phyloP scores from a whole-genome alignment of 129 eudicot species.

The Artemisia tridentata region DNA sequence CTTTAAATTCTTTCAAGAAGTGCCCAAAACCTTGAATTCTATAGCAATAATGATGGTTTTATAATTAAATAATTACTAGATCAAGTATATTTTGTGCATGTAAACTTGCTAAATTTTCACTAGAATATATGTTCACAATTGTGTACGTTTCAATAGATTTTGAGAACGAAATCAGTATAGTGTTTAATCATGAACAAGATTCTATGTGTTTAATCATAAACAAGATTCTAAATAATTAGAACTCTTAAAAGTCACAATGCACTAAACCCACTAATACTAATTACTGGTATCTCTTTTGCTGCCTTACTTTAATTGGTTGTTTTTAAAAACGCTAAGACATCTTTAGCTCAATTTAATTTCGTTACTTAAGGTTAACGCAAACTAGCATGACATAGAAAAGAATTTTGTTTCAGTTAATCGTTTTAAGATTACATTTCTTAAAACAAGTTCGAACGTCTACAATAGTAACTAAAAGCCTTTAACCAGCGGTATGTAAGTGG shows the following conservation, averaged over 20 bases:
- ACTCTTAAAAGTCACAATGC: constrained; percentile 32
- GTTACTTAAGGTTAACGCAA: not conserved
- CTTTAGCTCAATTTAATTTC: constrained; percentile 1
- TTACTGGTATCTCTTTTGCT: not conserved
- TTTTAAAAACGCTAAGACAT: not conserved
- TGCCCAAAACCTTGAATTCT: no score
- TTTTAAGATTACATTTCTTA: not conserved
- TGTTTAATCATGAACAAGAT: no score
- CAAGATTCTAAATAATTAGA: no score
- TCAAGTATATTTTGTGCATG: no score
- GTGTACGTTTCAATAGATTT: not conserved
- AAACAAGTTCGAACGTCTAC: no score
- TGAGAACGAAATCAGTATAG: not conserved
- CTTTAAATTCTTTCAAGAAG: no score
- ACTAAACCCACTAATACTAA: constrained; percentile 26
- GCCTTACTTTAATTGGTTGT: constrained; percentile 26
- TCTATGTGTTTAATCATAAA: no score
- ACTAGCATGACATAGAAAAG: not conserved
- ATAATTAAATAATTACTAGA: no score
- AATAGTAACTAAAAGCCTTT: no score
- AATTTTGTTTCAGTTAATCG: not conserved
- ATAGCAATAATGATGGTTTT: not conserved
- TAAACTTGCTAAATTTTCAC: no score
- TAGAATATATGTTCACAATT: constrained; percentile 18
- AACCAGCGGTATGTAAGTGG: no score